Conservation (phyloP, 108 stramenopile species). For the Asterionellopsis glacialis region DNA sequence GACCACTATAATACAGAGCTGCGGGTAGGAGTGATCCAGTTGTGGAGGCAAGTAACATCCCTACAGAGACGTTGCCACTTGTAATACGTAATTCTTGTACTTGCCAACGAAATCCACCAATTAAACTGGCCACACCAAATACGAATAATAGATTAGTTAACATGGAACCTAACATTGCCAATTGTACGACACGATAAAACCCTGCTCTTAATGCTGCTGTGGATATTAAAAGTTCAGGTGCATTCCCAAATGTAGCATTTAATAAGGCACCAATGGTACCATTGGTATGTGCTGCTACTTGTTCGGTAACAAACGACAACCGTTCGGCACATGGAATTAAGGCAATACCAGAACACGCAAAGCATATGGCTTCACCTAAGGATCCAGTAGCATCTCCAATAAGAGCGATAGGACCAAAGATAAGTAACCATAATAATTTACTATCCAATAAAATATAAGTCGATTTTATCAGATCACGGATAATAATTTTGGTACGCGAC, state of each 20-base stretch:
- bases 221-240: constrained; percentile 87
- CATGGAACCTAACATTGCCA: constrained; percentile 87
- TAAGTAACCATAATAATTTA: constrained; percentile 71
- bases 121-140: constrained; percentile 79
- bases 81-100: constrained; percentile 77
- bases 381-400: constrained; percentile 79
- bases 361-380: constrained; percentile 73
- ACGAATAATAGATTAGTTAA: constrained; percentile 87
- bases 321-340: constrained; percentile 84
- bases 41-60: constrained; percentile 70
- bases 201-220: constrained; percentile 80
- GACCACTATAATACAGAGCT: constrained; percentile 61
- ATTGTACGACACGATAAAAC: constrained; percentile 85
- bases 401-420: constrained; percentile 82
- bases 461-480: constrained; percentile 11
- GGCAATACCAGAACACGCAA: constrained; percentile 71
- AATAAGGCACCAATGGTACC: constrained; percentile 90
- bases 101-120: constrained; percentile 85
- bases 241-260: constrained; percentile 95
- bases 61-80: constrained; percentile 69
- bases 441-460: constrained; percentile 39
- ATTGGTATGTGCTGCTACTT: constrained; percentile 89
- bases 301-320: constrained; percentile 88
- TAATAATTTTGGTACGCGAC: neutral
- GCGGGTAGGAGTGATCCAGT: constrained; percentile 75